Evolutionary conservation across 2,329 filamentous ascomycete genomes (phyloP), one percentile per base, ranked within the genome.

Genomic region (Cladosporium austrohemisphaericum): DNA sequence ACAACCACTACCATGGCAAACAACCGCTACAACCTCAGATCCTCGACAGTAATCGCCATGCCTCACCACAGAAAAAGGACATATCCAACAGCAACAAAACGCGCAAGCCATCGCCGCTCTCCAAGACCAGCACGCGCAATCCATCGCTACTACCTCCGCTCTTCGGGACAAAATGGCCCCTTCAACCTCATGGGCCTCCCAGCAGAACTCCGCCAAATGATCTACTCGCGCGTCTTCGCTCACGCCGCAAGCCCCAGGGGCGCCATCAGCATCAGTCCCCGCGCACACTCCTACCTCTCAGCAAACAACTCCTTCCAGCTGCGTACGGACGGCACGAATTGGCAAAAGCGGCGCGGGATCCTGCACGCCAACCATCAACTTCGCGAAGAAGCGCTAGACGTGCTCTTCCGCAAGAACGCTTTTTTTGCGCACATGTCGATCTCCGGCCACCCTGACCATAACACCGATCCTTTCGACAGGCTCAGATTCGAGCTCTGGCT

Each of bases 191-290:
- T 35, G 29, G n/a, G 3, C 19, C 10, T 45, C 31, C 41, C 41
- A 8, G 6, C 31, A n/a, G 41, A 45, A 16, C 29, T 45, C 13
- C 41, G 29, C 20, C 29, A 35, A 1, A 14, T 25, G 8, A 45
- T 45, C 31, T 20, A 35, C 20, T 35, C 29, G 13, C 29, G 35
- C 41, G 29, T 18, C 14, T 31, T 45, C 41, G 35, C 7, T 31
- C 2, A n/a, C 29, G 19, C 29, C 4, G 14, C 41, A 13, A 31
- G 29, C 11, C 22, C 31, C 1, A 25, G 13, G 5, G 31, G 29
- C 14, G 35, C 41, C 2, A 45, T 45, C 20, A 45, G 31, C 41
- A 33, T 35, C 41, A 18, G 26, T 6, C 41, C 41, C n/a, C 41
- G 31, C 19, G 13, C 41, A 4, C 28, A 31, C 5, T 31, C 28